These are phyloP conservation scores for Asclepias syriaca DNA, from an alignment of 257 asterid genomes.

Conservation along the genomic window DNA sequence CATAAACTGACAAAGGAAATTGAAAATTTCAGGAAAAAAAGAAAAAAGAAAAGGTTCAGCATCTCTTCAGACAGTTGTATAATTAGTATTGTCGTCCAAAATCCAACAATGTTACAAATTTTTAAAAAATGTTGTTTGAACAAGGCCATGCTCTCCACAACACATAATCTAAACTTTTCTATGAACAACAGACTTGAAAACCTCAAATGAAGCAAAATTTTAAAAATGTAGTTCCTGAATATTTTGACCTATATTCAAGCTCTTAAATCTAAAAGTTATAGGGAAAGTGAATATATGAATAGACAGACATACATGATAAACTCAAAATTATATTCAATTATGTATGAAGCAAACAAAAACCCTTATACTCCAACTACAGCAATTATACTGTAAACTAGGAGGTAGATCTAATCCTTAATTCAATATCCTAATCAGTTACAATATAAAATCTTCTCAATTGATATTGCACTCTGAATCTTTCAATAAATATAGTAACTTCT, in stretches of 20 bases:
- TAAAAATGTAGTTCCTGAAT: neutral
- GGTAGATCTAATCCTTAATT: neutral
- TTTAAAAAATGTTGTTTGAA: neutral
- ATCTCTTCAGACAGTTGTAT: neutral
- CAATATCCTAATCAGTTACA: neutral
- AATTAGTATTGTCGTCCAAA: neutral
- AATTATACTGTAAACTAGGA: neutral
- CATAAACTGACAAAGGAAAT: neutral
- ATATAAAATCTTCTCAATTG: neutral
- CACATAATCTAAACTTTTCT: neutral
- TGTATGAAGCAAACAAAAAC: neutral
- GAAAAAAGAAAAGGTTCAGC: too few species aligned
- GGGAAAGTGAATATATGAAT: neutral
- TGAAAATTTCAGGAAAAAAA: neutral
- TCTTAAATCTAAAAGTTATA: neutral
- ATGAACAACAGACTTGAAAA: neutral
- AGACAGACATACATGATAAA: neutral
- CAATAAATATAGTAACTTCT: neutral
- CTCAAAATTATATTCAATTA: neutral
- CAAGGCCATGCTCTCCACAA: neutral
- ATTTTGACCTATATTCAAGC: neutral
- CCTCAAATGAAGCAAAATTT: neutral
- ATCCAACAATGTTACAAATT: neutral
- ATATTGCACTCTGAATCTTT: neutral
- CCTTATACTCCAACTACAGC: neutral